phyloP scores from a whole-genome alignment of 225 moss, liverwort and hornwort species.

The Lunularia cruciata region DNA sequence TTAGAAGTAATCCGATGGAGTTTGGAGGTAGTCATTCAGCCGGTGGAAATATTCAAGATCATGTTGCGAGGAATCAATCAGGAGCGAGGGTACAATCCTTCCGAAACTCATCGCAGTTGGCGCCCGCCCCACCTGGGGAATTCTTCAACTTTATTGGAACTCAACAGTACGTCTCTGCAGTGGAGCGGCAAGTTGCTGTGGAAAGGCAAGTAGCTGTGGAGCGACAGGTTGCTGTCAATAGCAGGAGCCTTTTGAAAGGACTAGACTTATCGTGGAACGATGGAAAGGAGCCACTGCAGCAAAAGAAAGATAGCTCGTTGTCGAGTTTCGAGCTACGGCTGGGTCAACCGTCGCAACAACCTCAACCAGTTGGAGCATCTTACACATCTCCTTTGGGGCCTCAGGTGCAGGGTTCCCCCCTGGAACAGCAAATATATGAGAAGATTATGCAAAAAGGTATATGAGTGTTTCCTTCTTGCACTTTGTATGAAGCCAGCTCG shows the following conservation, averaged over 20 bases:
- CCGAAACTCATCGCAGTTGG: conserved; percentile 48
- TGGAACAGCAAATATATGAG: conserved; percentile 52
- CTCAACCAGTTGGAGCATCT: conserved; percentile 57
- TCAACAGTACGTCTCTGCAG: conserved; percentile 47
- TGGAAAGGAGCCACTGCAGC: conserved; percentile 50
- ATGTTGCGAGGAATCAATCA: conserved; percentile 49
- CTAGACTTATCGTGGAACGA: conserved; percentile 43
- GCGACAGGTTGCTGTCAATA: conserved; percentile 36
- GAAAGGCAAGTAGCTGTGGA: conserved; percentile 37
- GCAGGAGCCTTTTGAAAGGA: conserved; percentile 49
- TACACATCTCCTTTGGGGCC: conserved; percentile 43
- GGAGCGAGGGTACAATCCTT: conserved; percentile 37
- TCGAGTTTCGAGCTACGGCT: conserved; percentile 87
- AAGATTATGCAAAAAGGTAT: conserved; percentile 70
- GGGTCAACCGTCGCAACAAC: conserved; percentile 93
- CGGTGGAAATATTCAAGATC: conserved; percentile 44
- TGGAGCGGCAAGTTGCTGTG: conserved; percentile 42
- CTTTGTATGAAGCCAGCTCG: too few species aligned
- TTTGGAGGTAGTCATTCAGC: conserved; percentile 46
- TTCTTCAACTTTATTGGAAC: conserved; percentile 60
- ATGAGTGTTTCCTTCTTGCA: not conserved
- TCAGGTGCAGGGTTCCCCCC: conserved; percentile 44
- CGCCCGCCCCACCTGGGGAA: conserved; percentile 46
- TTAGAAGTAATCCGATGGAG: conserved; percentile 49
- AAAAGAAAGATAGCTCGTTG: conserved; percentile 60